These are phyloP conservation scores for Lobosporangium transversale DNA, from an alignment of 192 early-diverging fungal genomes.

Conservation along the genomic window DNA sequence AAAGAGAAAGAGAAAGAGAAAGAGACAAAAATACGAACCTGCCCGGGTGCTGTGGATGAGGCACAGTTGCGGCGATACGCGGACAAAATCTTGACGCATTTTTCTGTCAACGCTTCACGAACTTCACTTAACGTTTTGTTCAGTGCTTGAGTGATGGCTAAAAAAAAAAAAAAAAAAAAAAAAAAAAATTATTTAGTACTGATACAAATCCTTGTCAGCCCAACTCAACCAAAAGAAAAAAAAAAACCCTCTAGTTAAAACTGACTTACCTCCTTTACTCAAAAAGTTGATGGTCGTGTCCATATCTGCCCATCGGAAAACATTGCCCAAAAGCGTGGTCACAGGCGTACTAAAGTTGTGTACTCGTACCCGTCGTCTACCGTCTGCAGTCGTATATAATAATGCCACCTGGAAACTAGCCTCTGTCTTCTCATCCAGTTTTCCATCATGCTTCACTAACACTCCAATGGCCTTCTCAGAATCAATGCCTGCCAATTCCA, in stretches of 20 bases:
- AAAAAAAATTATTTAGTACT: too few species aligned
- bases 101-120: constrained; percentile 85
- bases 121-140: constrained; percentile 75
- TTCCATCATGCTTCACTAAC: constrained; percentile 86
- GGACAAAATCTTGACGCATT: constrained; percentile 88
- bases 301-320: constrained; percentile 92
- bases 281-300: constrained; percentile 92
- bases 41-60: constrained; percentile 85
- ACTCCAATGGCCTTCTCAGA: constrained; percentile 86
- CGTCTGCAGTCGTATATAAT: constrained; percentile 91
- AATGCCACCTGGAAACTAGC: constrained; percentile 94
- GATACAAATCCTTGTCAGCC: too few species aligned
- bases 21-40: constrained; percentile 21
- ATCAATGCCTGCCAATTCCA: constrained; percentile 92
- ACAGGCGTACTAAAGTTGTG: constrained; percentile 86
- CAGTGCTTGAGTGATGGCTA: constrained; percentile 77
- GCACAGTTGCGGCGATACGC: constrained; percentile 95
- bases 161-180: constrained; percentile 5
- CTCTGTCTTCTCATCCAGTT: constrained; percentile 85
- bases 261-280: constrained; percentile 73
- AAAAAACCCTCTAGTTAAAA: neutral
- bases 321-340: constrained; percentile 76
- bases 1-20: neutral
- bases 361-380: constrained; percentile 91
- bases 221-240: constrained; percentile 16